Evolutionary conservation across 805 yeast species (phyloP).

Genomic region (Yamadazyma insecticola): DNA sequence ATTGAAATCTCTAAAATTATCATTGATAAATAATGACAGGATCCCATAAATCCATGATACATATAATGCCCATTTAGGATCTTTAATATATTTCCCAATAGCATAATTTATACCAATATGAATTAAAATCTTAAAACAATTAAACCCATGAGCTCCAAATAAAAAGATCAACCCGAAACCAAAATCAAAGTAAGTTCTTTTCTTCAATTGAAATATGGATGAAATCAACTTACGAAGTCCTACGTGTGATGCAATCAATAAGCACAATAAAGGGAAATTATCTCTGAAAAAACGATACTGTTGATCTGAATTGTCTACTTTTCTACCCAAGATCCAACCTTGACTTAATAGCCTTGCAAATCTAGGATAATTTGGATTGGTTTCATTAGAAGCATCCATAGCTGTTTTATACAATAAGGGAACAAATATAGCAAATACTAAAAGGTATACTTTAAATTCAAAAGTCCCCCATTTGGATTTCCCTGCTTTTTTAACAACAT

Average conservation of each 20-base stretch:
- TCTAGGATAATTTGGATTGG: constrained; percentile 66
- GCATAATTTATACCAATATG: constrained; percentile 54
- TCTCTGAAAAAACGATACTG: constrained; percentile 88
- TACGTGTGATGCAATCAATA: constrained; percentile 52
- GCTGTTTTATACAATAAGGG: constrained; percentile 84
- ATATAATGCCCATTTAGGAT: constrained; percentile 35
- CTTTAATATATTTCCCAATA: constrained; percentile 38
- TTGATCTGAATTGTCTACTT: constrained; percentile 87
- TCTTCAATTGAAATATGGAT: constrained; percentile 13
- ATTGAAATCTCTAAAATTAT: constrained; percentile 51
- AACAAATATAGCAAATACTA: constrained; percentile 62
- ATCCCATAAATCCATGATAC: constrained; percentile 77
- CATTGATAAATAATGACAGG: constrained; percentile 74
- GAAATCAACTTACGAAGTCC: constrained; percentile 38
- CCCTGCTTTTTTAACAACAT: constrained; percentile 25
- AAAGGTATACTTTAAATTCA: constrained; percentile 69
- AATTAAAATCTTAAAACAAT: constrained; percentile 53
- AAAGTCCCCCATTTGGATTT: constrained; percentile 65
- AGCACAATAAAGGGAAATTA: constrained; percentile 62
- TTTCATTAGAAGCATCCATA: constrained; percentile 69
- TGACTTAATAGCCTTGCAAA: constrained; percentile 58
- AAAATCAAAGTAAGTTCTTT: constrained; percentile 65
- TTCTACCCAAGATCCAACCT: constrained; percentile 90
- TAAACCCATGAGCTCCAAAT: constrained; percentile 76
- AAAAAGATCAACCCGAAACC: constrained; percentile 66